Conservation (phyloP, 306 rosid species). For the Senna siamea region DNA sequence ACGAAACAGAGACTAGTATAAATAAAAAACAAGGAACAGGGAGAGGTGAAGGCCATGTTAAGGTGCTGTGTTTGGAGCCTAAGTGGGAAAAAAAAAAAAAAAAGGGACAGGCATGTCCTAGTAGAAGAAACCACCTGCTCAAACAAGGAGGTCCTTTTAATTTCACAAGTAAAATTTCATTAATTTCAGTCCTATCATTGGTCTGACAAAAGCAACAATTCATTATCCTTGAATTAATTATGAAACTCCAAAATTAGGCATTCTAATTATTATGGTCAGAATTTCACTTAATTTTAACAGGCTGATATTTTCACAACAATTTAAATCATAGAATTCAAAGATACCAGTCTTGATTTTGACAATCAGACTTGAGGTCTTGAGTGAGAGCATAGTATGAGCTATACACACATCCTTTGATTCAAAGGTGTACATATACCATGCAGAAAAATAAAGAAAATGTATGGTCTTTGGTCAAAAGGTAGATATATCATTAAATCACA, state of each 20-base stretch:
- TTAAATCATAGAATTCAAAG: too few species aligned
- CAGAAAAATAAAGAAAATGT: neutral
- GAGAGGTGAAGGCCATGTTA: neutral
- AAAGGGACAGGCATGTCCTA: slow-evolving; percentile 3
- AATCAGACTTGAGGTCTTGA: neutral
- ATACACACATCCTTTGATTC: neutral
- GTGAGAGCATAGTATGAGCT: neutral
- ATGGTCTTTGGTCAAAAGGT: neutral
- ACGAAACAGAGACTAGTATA: slow-evolving; percentile 22
- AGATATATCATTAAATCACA: neutral
- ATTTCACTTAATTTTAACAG: too few species aligned
- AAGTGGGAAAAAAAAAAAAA: neutral
- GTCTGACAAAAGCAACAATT: neutral
- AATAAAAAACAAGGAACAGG: slow-evolving; percentile 18
- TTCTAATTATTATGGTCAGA: neutral
- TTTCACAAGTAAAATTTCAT: neutral
- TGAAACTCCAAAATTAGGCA: neutral
- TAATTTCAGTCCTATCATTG: neutral
- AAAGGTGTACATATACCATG: neutral
- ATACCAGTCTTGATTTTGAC: neutral
- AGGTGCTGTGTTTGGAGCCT: neutral
- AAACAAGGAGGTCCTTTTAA: neutral
- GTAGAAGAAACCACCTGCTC: slow-evolving; percentile 18
- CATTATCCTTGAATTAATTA: neutral
- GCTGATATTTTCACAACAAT: too few species aligned